phyloP scores from a whole-genome alignment of 257 asterid genomes.

The Mitragyna speciosa region DNA sequence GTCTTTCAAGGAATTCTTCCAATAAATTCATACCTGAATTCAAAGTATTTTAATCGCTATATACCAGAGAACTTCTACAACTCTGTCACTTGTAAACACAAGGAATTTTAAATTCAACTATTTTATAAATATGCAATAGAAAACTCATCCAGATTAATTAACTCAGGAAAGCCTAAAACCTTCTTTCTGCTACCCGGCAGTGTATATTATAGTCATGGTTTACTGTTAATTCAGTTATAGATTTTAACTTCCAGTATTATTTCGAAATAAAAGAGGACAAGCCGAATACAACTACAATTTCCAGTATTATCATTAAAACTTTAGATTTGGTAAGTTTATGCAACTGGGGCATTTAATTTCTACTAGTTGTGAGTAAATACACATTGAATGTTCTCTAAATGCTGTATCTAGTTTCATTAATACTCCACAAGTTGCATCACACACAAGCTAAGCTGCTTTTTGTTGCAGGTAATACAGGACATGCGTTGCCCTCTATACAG shows the following conservation, averaged over 20 bases:
- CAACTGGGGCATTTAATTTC: neutral
- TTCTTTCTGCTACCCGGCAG: neutral
- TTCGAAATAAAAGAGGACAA: neutral
- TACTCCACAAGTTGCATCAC: neutral
- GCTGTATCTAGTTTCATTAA: neutral
- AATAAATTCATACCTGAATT: neutral
- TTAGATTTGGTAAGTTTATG: neutral
- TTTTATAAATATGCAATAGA: neutral
- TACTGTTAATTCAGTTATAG: neutral
- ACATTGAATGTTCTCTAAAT: neutral
- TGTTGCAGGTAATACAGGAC: neutral
- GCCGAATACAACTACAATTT: neutral
- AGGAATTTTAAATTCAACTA: neutral
- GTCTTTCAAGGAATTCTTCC: neutral
- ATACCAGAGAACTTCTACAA: neutral
- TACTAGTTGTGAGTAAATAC: neutral
- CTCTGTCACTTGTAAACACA: neutral
- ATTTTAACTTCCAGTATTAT: neutral
- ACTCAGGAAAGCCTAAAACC: neutral
- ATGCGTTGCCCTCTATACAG: neutral
- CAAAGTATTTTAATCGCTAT: neutral
- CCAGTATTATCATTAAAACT: neutral
- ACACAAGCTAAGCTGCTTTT: neutral
- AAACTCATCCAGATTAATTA: neutral
- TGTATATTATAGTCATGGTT: neutral